phyloP scores from a whole-genome alignment of 305 asterid genomes.

The Fraxinus sp. region DNA sequence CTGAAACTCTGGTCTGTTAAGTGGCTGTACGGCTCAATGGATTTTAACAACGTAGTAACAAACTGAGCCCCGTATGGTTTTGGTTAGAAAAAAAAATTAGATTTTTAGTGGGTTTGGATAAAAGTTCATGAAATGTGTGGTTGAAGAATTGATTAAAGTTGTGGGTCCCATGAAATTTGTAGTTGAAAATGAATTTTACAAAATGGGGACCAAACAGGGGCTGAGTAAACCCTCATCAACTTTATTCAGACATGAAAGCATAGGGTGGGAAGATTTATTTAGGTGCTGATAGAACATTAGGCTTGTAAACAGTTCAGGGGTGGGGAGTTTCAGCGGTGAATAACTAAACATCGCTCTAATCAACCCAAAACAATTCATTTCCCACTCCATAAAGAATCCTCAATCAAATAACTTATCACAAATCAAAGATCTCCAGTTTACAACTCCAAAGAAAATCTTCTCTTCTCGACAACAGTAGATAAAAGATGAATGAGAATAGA shows the following conservation, averaged over 20 bases:
- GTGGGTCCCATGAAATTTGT: not conserved
- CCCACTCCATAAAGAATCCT: conserved; percentile 12
- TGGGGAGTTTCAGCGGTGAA: not conserved
- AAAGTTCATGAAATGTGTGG: not conserved
- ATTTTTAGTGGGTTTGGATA: not conserved
- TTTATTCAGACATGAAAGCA: not conserved
- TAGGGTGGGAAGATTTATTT: not conserved
- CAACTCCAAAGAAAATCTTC: not conserved
- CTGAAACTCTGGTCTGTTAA: not conserved
- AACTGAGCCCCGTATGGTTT: not conserved
- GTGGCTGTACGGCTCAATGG: not conserved
- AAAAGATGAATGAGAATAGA: conserved; percentile 3
- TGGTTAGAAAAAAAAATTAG: not conserved
- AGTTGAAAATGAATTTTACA: not conserved
- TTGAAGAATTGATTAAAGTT: not conserved
- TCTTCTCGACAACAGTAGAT: conserved; percentile 1
- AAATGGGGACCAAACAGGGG: not conserved
- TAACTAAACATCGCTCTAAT: not conserved
- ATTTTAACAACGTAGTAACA: not conserved
- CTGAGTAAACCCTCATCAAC: not conserved
- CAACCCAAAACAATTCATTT: conserved; percentile 7
- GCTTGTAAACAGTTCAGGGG: not conserved
- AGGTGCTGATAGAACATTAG: conserved; percentile 11
- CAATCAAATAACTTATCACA: not conserved
- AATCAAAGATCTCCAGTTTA: not conserved